Base-by-base conservation (phyloP, 169 alveolate genomes). In the Toxoplasma gondii region DNA sequence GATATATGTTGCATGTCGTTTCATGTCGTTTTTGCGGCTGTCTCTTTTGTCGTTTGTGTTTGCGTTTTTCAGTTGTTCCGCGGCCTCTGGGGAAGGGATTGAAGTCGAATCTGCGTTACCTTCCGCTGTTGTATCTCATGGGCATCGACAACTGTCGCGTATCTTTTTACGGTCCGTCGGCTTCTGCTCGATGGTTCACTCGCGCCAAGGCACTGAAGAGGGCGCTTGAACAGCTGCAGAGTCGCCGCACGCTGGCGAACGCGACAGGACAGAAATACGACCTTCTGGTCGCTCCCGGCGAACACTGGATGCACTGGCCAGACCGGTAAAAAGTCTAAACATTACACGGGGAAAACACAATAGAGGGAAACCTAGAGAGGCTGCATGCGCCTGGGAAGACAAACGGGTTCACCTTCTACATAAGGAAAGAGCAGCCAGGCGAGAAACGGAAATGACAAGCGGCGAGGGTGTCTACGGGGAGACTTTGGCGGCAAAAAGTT, bases 281-380 rank as follows among this genome's bases (percentile, higher is more conserved):
- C 49, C 91, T 41, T 29, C 86, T 94, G 44, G 64, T 80, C 45
- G 92, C 94, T 31, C 94, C 96, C 0, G 96, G 96, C 29, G 96
- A 94, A 41, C 93, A 83, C 81, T 94, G 96, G 96, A 67, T 91
- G 67, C 96, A 94, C 91, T 94, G 96, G 96, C 96, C 96, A 0
- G 96, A 94, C 78, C 36, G 94, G 90, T 94, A 64, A 67, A 43
- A 38, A 67, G 53, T 80, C 45, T 41, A 12, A 9, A 31, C 29
- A 29, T 29, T 38, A 88, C 38, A 69, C n/a, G 81, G 81, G 31
- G 31, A 69, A 69, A n/a, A n/a, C n/a, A n/a, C n/a, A 4, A 12
- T 12, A 12, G 58, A 4, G 22, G 58, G 12, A 4, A 49, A 49
- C 58, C 58, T 49, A 49, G 58, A 49, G 58, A 12, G 12, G 58